Evolutionary conservation across 371 early-diverging fungal genomes (phyloP).

Genomic region (Rhizopus sp.): DNA sequence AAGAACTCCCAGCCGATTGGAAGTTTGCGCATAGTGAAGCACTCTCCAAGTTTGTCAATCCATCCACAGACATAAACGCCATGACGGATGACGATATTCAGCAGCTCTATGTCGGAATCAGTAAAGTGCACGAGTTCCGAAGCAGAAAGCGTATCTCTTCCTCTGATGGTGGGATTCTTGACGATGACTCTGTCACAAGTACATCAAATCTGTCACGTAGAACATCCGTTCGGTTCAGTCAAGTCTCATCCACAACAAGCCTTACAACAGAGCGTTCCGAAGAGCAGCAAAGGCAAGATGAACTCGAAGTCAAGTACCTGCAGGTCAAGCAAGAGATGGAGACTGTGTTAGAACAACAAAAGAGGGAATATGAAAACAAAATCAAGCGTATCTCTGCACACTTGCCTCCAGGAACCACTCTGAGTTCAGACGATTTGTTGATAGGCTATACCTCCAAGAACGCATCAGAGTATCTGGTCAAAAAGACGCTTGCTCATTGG

Average conservation of each 20-base stretch:
- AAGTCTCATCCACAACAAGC: constrained; percentile 36
- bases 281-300: constrained; percentile 50
- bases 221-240: constrained; percentile 20
- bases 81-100: constrained; percentile 59
- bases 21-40: constrained; percentile 74
- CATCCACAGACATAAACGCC: constrained; percentile 36
- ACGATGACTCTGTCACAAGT: constrained; percentile 15
- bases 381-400: constrained; percentile 49
- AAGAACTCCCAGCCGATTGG: constrained; percentile 67
- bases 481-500: constrained; percentile 49
- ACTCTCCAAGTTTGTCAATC: constrained; percentile 47
- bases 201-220: constrained; percentile 20
- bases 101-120: constrained; percentile 52
- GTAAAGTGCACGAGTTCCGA: constrained; percentile 48
- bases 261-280: constrained; percentile 24
- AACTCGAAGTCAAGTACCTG: constrained; percentile 27
- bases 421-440: constrained; percentile 36
- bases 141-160: constrained; percentile 45
- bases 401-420: constrained; percentile 34
- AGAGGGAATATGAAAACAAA: constrained; percentile 51
- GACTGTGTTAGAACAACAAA: constrained; percentile 50
- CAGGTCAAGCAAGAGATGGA: constrained; percentile 55
- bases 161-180: constrained; percentile 41
- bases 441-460: constrained; percentile 37
- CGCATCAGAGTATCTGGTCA: constrained; percentile 41